Percentiles rank a stretch among this genome's conserved stretches.
Evolutionary conservation across 441 rosid genomes (phyloP).

Genomic region (Arabidopsis hybrid): DNA sequence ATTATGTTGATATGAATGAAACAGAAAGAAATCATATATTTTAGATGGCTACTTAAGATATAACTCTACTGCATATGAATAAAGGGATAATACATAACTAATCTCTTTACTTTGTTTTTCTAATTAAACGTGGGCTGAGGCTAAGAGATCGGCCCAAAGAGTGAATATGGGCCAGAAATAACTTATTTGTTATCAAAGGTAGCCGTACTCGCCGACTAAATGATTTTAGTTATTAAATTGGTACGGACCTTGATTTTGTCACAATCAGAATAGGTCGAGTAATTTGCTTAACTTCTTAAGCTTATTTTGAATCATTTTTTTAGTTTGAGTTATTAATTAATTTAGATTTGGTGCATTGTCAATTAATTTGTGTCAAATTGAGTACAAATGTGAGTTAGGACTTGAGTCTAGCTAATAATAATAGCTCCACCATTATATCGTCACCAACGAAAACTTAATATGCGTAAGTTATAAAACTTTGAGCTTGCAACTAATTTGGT

Average conservation of each 20-base stretch:
- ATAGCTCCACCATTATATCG: no score
- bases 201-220: not conserved
- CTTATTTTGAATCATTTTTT: no score
- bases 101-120: no score
- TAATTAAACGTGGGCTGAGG: not conserved
- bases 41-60: no score
- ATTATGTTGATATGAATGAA: no score
- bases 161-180: constrained; percentile 7
- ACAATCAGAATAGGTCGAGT: not conserved
- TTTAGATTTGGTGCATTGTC: not conserved
- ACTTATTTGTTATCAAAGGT: not conserved
- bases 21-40: no score
- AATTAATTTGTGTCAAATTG: constrained; percentile 1
- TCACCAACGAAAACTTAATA: not conserved
- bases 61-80: no score
- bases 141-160: constrained; percentile 27
- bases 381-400: constrained; percentile 14
- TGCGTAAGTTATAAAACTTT: constrained; percentile 28
- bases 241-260: not conserved
- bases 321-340: no score
- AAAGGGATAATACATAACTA: no score
- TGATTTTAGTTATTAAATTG: constrained; percentile 1
- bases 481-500: constrained; percentile 6
- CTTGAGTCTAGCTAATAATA: not conserved
- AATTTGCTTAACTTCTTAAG: not conserved